phyloP scores from a whole-genome alignment of 192 early-diverging fungal genomes.

The Lobulomyces angularis region DNA sequence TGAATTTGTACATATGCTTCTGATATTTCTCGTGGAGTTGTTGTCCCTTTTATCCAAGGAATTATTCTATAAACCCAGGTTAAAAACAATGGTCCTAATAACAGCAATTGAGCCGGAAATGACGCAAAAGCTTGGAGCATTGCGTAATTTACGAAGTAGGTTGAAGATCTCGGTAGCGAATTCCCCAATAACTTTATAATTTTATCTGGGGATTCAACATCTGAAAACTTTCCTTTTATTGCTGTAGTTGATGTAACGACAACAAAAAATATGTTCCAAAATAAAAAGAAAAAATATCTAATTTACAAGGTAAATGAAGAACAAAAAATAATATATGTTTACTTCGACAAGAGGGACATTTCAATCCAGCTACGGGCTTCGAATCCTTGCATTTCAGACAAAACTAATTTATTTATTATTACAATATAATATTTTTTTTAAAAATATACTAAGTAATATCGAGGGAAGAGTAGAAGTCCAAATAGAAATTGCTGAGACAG shows the following conservation, averaged over 20 bases:
- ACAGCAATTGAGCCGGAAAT: slow-evolving; percentile 30
- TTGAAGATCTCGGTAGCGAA: background rate
- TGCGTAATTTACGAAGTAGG: slow-evolving; percentile 23
- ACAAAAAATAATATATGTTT: background rate
- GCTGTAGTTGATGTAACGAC: no score
- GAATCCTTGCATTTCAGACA: slow-evolving; percentile 31
- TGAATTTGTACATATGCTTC: no score
- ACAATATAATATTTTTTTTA: background rate
- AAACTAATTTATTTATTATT: slow-evolving; percentile 12
- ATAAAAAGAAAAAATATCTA: slow-evolving; percentile 34
- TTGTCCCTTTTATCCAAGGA: slow-evolving; percentile 14
- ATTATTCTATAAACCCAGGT: slow-evolving; percentile 24
- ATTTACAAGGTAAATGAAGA: background rate
- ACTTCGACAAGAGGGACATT: slow-evolving; percentile 28
- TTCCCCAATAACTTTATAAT: background rate
- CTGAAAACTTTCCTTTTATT: no score
- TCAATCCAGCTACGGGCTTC: slow-evolving; percentile 42
- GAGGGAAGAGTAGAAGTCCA: slow-evolving; percentile 34
- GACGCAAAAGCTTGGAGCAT: slow-evolving; percentile 28
- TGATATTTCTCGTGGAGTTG: slow-evolving; percentile 24
- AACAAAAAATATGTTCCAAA: slow-evolving; percentile 36
- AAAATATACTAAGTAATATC: slow-evolving; percentile 17
- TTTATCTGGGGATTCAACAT: background rate
- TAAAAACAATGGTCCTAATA: slow-evolving; percentile 26
- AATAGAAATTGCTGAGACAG: slow-evolving; percentile 24